These are phyloP conservation scores for Hortaea sp. DNA, from an alignment of 2,329 filamentous ascomycete genomes.

Conservation along the genomic window DNA sequence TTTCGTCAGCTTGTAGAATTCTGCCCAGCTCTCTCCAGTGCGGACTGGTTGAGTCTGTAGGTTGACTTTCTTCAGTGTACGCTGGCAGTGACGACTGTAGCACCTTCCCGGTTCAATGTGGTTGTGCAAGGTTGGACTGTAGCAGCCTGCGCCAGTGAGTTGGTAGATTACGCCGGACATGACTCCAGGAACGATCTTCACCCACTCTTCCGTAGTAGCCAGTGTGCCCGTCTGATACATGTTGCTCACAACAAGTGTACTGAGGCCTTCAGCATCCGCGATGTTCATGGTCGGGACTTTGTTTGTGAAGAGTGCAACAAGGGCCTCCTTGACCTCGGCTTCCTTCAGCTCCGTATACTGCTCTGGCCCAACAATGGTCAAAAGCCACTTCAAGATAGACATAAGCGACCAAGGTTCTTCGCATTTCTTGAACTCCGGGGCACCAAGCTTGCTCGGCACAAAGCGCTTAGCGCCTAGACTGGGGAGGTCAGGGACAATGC, in stretches of 20 bases:
- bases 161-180: constrained; percentile 91
- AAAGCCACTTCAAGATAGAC: constrained; percentile 76
- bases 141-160: constrained; percentile 82
- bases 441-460: constrained; percentile 59
- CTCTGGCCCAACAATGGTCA: constrained; percentile 63
- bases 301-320: constrained; percentile 80
- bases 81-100: constrained; percentile 87
- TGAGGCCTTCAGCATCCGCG: constrained; percentile 84
- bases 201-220: constrained; percentile 89
- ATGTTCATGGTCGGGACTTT: constrained; percentile 99
- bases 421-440: constrained; percentile 74
- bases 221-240: constrained; percentile 74
- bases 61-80: constrained; percentile 90
- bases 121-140: constrained; percentile 70
- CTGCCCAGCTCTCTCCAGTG: constrained; percentile 70
- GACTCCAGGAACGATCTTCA: constrained; percentile 73
- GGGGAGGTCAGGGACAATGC: constrained; percentile 18
- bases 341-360: constrained; percentile 81
- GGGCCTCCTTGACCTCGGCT: constrained; percentile 74
- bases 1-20: constrained; percentile 75
- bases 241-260: constrained; percentile 62
- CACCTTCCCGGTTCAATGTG: constrained; percentile 63
- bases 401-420: constrained; percentile 87
- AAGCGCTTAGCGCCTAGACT: constrained; percentile 43
- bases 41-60: constrained; percentile 62